Evolutionary conservation across 2,329 filamentous ascomycete species (phyloP).

Genomic region (Epichloe aotearoae): DNA sequence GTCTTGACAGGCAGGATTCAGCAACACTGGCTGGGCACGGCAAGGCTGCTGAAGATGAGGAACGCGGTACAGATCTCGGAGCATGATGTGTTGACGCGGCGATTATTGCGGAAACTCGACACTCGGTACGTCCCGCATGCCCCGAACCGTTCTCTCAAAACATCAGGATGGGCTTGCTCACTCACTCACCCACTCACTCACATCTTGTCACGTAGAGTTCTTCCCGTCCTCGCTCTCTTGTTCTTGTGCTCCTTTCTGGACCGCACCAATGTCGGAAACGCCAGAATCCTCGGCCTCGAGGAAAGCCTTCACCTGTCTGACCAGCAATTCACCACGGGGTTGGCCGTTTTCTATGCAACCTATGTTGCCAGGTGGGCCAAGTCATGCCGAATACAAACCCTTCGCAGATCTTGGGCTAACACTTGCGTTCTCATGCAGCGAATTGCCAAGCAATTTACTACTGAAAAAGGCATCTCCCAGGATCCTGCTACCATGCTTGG

Average conservation of each 20-base stretch:
- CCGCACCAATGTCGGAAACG: conserved; percentile 62
- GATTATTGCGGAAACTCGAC: conserved; percentile 17
- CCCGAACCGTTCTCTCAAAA: background rate
- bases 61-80: conserved; percentile 7
- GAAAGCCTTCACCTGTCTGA: conserved; percentile 43
- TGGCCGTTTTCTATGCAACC: conserved; percentile 52
- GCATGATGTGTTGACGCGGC: conserved; percentile 10
- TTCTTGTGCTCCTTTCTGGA: conserved; percentile 54
- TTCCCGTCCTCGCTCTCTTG: conserved; percentile 49
- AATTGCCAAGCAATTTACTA: conserved; percentile 52
- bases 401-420: too few species aligned
- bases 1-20: background rate
- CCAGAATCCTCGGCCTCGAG: conserved; percentile 50
- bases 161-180: background rate
- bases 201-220: conserved; percentile 28
- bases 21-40: conserved; percentile 5
- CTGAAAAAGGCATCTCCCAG: conserved; percentile 49
- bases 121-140: conserved; percentile 8
- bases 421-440: conserved; percentile 16
- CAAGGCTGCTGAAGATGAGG: conserved; percentile 10
- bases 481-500: conserved; percentile 51
- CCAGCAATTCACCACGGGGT: conserved; percentile 48
- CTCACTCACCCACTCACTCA: background rate
- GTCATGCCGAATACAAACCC: background rate
- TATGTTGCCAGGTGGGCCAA: conserved; percentile 41